Evolutionary conservation across 1,284 basidiomycete species (phyloP), one percentile per base, ranked within the genome.

Genomic region (Ceratobasidium sp.): DNA sequence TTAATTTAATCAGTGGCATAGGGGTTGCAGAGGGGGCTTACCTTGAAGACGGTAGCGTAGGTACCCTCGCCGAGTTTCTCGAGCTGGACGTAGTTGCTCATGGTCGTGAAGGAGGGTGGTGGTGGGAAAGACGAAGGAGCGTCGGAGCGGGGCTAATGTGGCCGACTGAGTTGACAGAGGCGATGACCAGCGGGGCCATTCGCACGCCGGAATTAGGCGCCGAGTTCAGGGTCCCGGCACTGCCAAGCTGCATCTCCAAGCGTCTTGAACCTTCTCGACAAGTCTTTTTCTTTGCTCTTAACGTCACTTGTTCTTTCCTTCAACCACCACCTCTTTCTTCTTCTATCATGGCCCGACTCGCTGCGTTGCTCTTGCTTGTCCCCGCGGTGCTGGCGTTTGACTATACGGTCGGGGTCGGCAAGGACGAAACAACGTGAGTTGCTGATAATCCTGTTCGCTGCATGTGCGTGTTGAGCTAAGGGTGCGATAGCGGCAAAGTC

Each of bases 41-140:
- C 93, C 88, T 96, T 96, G 87, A 91, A 96, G 6, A 96, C 93
- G 2, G 93, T 96, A 34, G 94, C 94, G 80, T 93, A 93, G 58
- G 92, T 93, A 70, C 92, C 92, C 83, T 93, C 91, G 76, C 92
- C 92, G 79, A 94, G 85, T 83, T 96, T 96, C 83, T 96, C 94
- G 61, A 96, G 85, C 88, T 94, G 83, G 60, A 81, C 79, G 78
- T 84, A 84, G 76, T 83, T 84, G 41, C 65, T 70, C 65, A 70
- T 70, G 0, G 18, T 52, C 34, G 21, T 34, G 26, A 73, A 74
- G 32, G 26, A 28, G 3, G 52, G 65, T 70, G 41, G 65, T 70
- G 55, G 64, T 67, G 64, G 64, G 65, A 61, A 61, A 21, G 36
- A 45, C 21, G 53, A 70, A 70, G 26, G 21, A 58, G 46, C 53